A percentile compares a stretch with the other conserved stretches of the same genome.
These are phyloP conservation scores for Chernovozyma sophiae-reginae DNA, from an alignment of 1,139 yeast species.

Conservation along the genomic window DNA sequence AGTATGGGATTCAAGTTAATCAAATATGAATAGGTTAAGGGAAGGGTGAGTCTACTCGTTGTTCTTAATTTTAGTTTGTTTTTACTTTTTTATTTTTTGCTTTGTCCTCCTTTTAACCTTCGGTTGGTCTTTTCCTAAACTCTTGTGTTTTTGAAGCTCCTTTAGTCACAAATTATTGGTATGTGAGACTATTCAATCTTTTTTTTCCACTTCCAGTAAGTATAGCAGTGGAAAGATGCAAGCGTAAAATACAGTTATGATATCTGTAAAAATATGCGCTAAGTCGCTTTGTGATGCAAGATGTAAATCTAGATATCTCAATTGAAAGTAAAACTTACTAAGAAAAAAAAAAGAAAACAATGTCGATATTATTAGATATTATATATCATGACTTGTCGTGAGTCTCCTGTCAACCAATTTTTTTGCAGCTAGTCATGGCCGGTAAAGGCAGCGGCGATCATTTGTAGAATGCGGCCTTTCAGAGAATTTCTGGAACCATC, in stretches of 20 bases:
- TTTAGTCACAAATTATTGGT: not conserved
- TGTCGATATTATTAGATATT: not conserved
- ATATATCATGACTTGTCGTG: not conserved
- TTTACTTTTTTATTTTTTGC: too few relatives aligned
- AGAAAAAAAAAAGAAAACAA: not conserved
- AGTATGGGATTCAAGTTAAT: too few relatives aligned
- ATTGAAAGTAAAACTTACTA: not conserved
- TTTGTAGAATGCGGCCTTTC: not conserved
- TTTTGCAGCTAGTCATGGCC: not conserved
- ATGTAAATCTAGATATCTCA: too few relatives aligned
- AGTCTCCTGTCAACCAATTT: not conserved
- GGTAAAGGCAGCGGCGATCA: conserved; percentile 1
- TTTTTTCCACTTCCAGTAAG: too few relatives aligned
- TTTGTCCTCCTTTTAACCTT: not conserved
- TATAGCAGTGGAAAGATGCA: too few relatives aligned
- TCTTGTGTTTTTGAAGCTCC: not conserved
- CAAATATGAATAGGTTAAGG: too few relatives aligned
- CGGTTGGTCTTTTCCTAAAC: not conserved
- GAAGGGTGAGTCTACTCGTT: too few relatives aligned
- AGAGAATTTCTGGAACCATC: not conserved
- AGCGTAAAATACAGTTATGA: too few relatives aligned
- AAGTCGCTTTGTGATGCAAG: not conserved
- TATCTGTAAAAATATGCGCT: not conserved
- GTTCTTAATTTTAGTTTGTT: too few relatives aligned
- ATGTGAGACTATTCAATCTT: too few relatives aligned